phyloP scores from a whole-genome alignment of 164 flowering plant species.

The Vitis cinerea region DNA sequence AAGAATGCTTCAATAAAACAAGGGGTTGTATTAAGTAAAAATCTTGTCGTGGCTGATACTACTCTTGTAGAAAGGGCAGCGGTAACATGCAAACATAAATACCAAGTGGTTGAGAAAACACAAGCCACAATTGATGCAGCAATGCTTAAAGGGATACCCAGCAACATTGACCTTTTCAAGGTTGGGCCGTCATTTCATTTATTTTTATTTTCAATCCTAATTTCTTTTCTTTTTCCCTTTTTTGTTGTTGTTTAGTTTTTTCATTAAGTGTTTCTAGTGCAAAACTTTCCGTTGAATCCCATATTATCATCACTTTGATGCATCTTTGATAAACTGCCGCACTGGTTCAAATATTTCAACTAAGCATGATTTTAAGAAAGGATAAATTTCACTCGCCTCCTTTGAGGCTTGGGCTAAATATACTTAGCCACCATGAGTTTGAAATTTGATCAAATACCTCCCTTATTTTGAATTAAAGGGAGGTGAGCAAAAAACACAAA shows the following conservation, averaged over 20 bases:
- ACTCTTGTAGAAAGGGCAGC: conserved; percentile 76
- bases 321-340: neutral
- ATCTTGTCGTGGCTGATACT: conserved; percentile 68
- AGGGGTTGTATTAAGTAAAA: conserved; percentile 73
- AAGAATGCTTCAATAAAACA: conserved; percentile 46
- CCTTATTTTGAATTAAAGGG: too few relatives aligned
- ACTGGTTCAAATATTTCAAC: neutral
- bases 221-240: neutral
- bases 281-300: neutral
- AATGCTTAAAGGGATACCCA: conserved; percentile 86
- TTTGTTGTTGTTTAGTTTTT: too few relatives aligned
- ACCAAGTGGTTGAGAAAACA: conserved; percentile 63
- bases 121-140: conserved; percentile 99
- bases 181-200: conserved; percentile 22
- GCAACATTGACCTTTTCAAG: conserved; percentile 96
- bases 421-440: too few relatives aligned
- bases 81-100: conserved; percentile 53
- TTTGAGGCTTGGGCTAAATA: too few relatives aligned
- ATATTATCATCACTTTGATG: neutral
- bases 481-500: too few relatives aligned
- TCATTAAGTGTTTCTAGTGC: neutral
- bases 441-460: too few relatives aligned
- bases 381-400: too few relatives aligned
- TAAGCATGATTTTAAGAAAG: neutral
- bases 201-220: too few relatives aligned